Base-by-base conservation (phyloP, 352 stramenopile genomes). In the Phytophthora pluvialis region DNA sequence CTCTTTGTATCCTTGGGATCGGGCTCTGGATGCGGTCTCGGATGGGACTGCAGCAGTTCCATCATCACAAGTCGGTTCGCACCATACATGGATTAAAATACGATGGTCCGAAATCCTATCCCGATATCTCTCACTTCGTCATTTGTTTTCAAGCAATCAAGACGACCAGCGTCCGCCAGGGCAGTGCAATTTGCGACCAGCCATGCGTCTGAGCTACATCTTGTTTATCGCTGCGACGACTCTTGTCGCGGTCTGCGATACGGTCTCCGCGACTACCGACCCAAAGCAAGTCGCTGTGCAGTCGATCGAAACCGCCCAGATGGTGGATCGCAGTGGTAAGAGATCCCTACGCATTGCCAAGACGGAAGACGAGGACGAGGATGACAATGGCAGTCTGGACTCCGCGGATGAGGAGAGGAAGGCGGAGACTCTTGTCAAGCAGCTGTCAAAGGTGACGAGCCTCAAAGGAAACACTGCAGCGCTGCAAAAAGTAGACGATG, bases 401-500 rank as follows among this genome's bases (percentile, higher is more conserved):
- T 12, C 28, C 25, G 31, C 9, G 8, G 13, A 45, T 9, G 53
- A 61, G 44, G 53, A 52, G 4, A 44, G 40, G 9, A 25, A 3
- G 18, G 7, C 11, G 0, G 2, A 10, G 29, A 40, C n/a, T 25
- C 21, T 21, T 21, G 21, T 21, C 2, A 28, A 40, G n/a, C 29
- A 52, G 9, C 10, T 52, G 1, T 31, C 46, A 16, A 52, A 40
- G 46, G 16, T 54, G 32, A 2, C 4, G 29, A 54, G 11, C 25
- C 21, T 54, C 9, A 54, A 40, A 21, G 13, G 12, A 48, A 48
- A 18, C 42, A 9, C 42, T 48, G 42, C 10, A 33, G 42, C 42
- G 18, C 39, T 51, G 3, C 38, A 35, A 15, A 45, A 45, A 11
- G 38, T 43, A 4, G 52, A 60, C 21, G 52, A 60, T 1, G 38